Evolutionary conservation across 164 flowering plant genomes (phyloP).

Genomic region (Akebia trifoliata): DNA sequence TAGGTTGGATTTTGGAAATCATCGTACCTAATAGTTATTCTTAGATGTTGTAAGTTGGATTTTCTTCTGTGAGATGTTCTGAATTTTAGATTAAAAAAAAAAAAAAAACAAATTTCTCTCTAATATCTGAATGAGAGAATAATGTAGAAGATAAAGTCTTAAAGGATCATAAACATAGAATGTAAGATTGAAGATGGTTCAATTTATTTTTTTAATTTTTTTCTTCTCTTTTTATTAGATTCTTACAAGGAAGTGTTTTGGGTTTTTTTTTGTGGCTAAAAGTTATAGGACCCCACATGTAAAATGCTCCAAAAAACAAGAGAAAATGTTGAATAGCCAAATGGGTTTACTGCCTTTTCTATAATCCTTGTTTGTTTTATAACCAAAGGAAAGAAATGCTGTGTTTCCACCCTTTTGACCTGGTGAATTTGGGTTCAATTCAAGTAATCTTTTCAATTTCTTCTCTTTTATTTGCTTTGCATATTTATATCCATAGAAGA

Average conservation of each 20-base stretch:
- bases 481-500: slow-evolving; percentile 1
- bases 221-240: background rate
- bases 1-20: too few species aligned
- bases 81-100: too few species aligned
- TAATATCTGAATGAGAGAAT: background rate
- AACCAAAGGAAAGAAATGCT: slow-evolving; percentile 8
- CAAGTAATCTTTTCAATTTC: slow-evolving; percentile 15
- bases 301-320: slow-evolving; percentile 1
- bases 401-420: slow-evolving; percentile 20
- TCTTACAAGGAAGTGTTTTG: slow-evolving; percentile 6
- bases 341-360: slow-evolving; percentile 28
- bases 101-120: too few species aligned
- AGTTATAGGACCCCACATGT: slow-evolving; percentile 21
- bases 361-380: slow-evolving; percentile 25
- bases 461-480: slow-evolving; percentile 9
- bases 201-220: too few species aligned
- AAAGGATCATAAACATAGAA: too few species aligned
- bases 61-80: too few species aligned
- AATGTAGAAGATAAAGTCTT: background rate
- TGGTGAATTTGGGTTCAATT: slow-evolving; percentile 20
- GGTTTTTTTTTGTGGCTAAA: slow-evolving; percentile 11
- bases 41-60: too few species aligned
- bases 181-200: too few species aligned
- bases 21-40: too few species aligned
- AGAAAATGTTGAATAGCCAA: slow-evolving; percentile 18